These are phyloP conservation scores for Yamadazyma mexicana DNA, from an alignment of 1,139 yeast genomes.

Conservation along the genomic window DNA sequence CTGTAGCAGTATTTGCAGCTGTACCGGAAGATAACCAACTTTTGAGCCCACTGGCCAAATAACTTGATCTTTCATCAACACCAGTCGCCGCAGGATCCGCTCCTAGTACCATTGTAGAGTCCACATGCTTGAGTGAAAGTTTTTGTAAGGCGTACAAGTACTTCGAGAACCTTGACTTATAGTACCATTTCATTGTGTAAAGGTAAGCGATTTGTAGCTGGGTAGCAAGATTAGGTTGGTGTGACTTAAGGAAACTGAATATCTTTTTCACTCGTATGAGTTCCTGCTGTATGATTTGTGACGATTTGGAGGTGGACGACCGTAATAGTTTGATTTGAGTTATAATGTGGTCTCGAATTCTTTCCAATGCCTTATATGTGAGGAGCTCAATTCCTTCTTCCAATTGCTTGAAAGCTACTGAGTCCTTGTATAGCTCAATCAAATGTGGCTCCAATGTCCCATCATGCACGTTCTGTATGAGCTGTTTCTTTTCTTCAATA, in stretches of 20 bases:
- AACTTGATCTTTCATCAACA: constrained; percentile 25
- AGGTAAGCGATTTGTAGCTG: constrained; percentile 80
- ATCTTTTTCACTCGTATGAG: constrained; percentile 62
- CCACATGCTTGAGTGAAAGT: constrained; percentile 53
- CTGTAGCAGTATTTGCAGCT: constrained; percentile 2
- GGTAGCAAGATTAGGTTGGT: constrained; percentile 65
- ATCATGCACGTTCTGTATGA: constrained; percentile 32
- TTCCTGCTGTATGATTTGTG: constrained; percentile 73
- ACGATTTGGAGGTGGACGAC: constrained; percentile 42
- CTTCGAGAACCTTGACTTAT: constrained; percentile 72
- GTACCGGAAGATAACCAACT: constrained; percentile 24
- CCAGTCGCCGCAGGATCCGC: constrained; percentile 14
- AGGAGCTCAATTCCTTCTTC: constrained; percentile 41
- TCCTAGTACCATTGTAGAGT: constrained; percentile 54
- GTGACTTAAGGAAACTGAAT: constrained; percentile 53
- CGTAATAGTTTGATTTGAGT: constrained; percentile 64
- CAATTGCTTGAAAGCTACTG: constrained; percentile 35
- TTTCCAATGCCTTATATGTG: constrained; percentile 60
- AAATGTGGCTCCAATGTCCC: constrained; percentile 13
- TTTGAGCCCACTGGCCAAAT: constrained; percentile 29
- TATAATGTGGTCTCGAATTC: constrained; percentile 71
- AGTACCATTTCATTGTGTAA: constrained; percentile 93
- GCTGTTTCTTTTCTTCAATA: constrained; percentile 54
- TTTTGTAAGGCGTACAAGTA: constrained; percentile 76
- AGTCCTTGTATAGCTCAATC: constrained; percentile 26